A percentile compares a stretch with the other conserved stretches of the same genome.
phyloP scores from a whole-genome alignment of 1,139 yeast genomes.

The Scheffersomyces segobiensis region DNA sequence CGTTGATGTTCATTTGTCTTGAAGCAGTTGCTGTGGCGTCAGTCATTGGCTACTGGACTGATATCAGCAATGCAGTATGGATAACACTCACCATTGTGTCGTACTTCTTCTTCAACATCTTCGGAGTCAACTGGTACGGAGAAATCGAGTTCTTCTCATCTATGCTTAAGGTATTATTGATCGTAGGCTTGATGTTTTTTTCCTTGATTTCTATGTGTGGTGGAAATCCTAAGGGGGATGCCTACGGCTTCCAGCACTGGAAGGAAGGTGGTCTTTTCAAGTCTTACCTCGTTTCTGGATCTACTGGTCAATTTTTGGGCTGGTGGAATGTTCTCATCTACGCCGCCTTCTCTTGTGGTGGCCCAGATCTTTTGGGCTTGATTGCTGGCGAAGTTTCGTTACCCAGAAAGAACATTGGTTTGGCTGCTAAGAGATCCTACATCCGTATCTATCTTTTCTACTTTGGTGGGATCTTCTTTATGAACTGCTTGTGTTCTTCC shows the following conservation, averaged over 20 bases:
- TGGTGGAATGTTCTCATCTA: conserved; percentile 36
- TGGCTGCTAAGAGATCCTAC: conserved; percentile 37
- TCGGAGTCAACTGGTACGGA: conserved; percentile 42
- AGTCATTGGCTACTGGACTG: conserved; percentile 42
- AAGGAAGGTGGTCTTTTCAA: conserved; percentile 36
- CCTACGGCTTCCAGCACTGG: conserved; percentile 40
- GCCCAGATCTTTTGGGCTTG: conserved; percentile 40
- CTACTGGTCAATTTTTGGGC: conserved; percentile 38
- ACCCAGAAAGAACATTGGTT: conserved; percentile 34
- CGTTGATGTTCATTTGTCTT: conserved; percentile 38
- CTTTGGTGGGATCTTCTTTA: conserved; percentile 40
- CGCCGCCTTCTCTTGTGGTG: conserved; percentile 46
- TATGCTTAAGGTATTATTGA: conserved; percentile 37
- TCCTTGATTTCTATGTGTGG: conserved; percentile 25
- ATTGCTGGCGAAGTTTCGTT: conserved; percentile 33
- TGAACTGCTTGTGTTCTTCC: conserved; percentile 37
- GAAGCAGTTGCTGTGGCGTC: conserved; percentile 40
- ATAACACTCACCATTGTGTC: conserved; percentile 32
- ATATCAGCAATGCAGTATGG: conserved; percentile 35
- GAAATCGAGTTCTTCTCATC: conserved; percentile 40
- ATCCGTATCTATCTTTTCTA: conserved; percentile 36
- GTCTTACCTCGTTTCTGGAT: conserved; percentile 30
- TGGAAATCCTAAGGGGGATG: conserved; percentile 21
- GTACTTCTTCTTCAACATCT: conserved; percentile 30
- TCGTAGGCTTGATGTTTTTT: conserved; percentile 42